These are phyloP conservation scores for Colletotrichum caudatum DNA, from an alignment of 2,329 filamentous ascomycete species.

Conservation along the genomic window DNA sequence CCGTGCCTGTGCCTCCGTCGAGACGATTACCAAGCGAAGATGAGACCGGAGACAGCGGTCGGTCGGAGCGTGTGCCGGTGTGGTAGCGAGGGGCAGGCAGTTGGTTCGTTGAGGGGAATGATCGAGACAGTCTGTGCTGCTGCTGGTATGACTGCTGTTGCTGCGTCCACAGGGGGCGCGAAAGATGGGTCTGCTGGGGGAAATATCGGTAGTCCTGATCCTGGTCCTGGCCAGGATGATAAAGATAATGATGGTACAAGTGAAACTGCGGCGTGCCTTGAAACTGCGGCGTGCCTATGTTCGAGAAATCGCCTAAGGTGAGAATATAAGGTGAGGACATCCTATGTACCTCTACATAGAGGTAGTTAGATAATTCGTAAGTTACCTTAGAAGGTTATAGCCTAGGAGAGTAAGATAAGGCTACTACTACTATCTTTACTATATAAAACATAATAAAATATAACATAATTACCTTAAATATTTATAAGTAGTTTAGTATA, in stretches of 20 bases:
- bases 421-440: background rate
- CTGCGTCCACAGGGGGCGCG: background rate
- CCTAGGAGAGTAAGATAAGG: constrained; percentile 1
- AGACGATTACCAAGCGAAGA: constrained; percentile 36
- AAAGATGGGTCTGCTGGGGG: constrained; percentile 1
- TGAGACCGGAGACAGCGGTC: constrained; percentile 35
- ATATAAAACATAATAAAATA: background rate
- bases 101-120: constrained; percentile 24
- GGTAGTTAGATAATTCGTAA: background rate
- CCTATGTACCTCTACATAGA: constrained; percentile 27
- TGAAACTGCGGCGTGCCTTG: constrained; percentile 18
- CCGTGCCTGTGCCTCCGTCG: constrained; percentile 16
- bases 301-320: constrained; percentile 8
- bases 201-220: background rate
- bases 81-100: constrained; percentile 22
- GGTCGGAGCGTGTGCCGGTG: constrained; percentile 26
- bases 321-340: constrained; percentile 28
- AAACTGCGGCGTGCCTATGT: constrained; percentile 18
- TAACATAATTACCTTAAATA: too few species aligned
- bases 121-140: constrained; percentile 37
- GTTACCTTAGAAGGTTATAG: constrained; percentile 12
- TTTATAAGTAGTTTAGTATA: too few species aligned
- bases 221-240: background rate
- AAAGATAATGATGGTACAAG: background rate
- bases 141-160: constrained; percentile 17